phyloP scores from a whole-genome alignment of 257 asterid genomes.

The Nicotiana otophora region DNA sequence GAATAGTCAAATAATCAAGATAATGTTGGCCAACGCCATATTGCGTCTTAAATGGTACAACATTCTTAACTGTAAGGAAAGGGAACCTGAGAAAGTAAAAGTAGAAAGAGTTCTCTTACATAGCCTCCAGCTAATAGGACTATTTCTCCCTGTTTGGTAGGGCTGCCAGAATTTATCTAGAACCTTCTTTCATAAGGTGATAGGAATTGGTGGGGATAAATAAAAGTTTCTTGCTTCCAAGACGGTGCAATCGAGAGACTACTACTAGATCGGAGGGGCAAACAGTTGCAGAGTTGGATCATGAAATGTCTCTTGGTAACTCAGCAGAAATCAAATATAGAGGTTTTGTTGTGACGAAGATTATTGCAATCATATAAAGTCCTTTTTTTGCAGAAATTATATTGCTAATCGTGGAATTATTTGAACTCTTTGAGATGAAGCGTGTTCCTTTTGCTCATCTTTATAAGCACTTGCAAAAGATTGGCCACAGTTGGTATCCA shows the following conservation, averaged over 20 bases:
- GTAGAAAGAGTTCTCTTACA: too few species aligned
- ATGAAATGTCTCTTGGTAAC: background rate
- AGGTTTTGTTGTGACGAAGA: background rate
- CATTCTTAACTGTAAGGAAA: too few species aligned
- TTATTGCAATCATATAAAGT: background rate
- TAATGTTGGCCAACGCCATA: too few species aligned
- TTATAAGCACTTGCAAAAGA: background rate
- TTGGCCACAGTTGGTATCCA: background rate
- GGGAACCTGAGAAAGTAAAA: too few species aligned
- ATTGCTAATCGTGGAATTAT: background rate
- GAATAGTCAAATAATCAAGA: too few species aligned
- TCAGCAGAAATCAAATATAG: background rate
- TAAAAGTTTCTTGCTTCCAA: background rate
- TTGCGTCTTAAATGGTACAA: too few species aligned
- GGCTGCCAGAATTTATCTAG: too few species aligned
- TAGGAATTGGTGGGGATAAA: too few species aligned
- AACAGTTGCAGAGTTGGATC: background rate
- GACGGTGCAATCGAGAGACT: background rate
- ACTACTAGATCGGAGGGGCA: background rate
- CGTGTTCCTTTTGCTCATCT: background rate
- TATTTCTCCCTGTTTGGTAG: too few species aligned
- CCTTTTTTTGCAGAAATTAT: background rate
- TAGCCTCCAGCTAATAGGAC: too few species aligned
- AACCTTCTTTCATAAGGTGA: too few species aligned
- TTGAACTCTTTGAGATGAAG: background rate